Evolutionary conservation across 1,139 yeast genomes (phyloP), one percentile per base, ranked within the genome.

Genomic region (Suhomyces kunorum): DNA sequence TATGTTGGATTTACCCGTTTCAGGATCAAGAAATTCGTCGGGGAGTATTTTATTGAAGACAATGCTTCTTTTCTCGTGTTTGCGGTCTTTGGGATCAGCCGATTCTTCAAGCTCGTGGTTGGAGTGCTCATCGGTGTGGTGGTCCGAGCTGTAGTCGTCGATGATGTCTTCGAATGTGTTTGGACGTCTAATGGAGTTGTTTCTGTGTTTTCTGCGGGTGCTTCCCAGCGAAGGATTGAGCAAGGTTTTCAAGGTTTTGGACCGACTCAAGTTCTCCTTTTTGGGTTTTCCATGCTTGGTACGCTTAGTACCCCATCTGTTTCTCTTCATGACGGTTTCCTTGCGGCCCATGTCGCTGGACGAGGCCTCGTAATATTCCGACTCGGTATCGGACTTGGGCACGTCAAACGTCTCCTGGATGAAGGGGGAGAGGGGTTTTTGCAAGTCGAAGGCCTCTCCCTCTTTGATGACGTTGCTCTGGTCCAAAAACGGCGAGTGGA

Each of bases 261-360:
- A 67, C 43, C 83, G 59, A 20, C 64, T 61, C 18, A 76, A 66
- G 25, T 66, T 68, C 40, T 69, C 75, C 44, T 58, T 59, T 28
- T 64, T 62, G 5, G 89, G 88, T 35, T 76, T 71, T n/a, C 95
- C 95, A 48, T 80, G 76, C 47, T 81, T 81, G 54, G 81, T 80
- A 50, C 96, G 75, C 46, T 84, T 87, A 7, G 97, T 88, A 42
- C 96, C 97, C 96, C 96, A 86, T 64, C 96, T 75, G 53, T 82
- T 78, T 53, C 95, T 76, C 54, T 84, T 81, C 81, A 82, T 82
- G 5, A 67, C 63, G 11, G 66, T 39, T 20, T 45, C 45, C 15
- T 40, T 34, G 30, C 52, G 40, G 19, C 40, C 39, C 19, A 40
- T 40, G 15, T 31, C 35, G 15, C 28, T 15, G 8, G 37, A 25